Conservation (phyloP, 371 early-diverging fungal species). For the Apophysomyces variabilis region DNA sequence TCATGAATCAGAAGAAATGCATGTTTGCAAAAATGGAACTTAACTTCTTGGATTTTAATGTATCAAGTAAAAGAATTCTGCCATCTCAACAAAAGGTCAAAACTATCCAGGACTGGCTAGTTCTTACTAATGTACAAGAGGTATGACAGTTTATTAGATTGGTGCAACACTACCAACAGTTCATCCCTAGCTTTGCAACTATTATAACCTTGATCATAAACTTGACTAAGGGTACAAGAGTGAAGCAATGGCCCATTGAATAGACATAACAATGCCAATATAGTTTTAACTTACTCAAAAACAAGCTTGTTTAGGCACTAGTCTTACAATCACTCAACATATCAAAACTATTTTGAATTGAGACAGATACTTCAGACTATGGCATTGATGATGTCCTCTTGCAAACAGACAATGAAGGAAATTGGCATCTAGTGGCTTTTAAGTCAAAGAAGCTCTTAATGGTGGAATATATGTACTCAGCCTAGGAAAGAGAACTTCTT, state of each 20-base stretch:
- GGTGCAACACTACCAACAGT: constrained; percentile 30
- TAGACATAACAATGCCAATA: constrained; percentile 20
- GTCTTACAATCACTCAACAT: constrained; percentile 29
- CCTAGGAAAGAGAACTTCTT: constrained; percentile 25
- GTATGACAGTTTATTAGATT: too few species aligned
- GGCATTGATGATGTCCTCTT: constrained; percentile 32
- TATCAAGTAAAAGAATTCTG: constrained; percentile 32
- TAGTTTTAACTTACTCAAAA: constrained; percentile 19
- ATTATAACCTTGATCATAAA: constrained; percentile 41
- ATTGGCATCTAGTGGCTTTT: constrained; percentile 33
- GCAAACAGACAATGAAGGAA: constrained; percentile 23
- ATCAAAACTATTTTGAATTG: constrained; percentile 22
- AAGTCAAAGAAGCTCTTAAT: constrained; percentile 28
- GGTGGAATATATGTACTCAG: constrained; percentile 16
- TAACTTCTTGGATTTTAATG: constrained; percentile 44
- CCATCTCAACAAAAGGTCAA: constrained; percentile 30
- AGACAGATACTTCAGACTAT: constrained; percentile 37
- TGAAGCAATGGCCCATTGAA: neutral
- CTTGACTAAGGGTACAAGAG: constrained; percentile 29
- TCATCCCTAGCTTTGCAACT: constrained; percentile 31
- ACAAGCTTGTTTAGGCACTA: constrained; percentile 15
- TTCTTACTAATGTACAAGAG: too few species aligned
- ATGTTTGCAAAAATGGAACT: constrained; percentile 36
- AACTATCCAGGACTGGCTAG: neutral
- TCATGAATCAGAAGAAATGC: constrained; percentile 56